Evolutionary conservation across 2,329 filamentous ascomycete species (phyloP).

Genomic region (Ophiostoma sp.): DNA sequence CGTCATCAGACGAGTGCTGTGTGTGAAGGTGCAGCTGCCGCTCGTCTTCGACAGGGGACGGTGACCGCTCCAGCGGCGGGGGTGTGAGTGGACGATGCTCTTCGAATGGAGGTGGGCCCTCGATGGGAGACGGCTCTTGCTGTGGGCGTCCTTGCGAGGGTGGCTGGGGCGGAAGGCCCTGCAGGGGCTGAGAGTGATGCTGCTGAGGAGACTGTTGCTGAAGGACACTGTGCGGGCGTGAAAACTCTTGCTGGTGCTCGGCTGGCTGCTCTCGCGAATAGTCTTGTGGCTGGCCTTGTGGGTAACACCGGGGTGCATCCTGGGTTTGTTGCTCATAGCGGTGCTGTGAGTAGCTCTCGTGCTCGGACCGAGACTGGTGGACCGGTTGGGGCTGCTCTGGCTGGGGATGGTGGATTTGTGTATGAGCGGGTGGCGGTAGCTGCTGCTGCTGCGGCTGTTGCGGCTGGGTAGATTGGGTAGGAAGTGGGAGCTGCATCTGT

Average conservation of each 20-base stretch:
- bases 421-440: background rate
- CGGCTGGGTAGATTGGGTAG: slow-evolving; percentile 29
- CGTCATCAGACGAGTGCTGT: background rate
- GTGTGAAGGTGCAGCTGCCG: background rate
- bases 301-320: background rate
- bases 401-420: background rate
- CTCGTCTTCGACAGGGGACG: background rate
- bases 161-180: slow-evolving; percentile 18
- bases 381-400: background rate
- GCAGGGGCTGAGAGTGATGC: slow-evolving; percentile 26
- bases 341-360: slow-evolving; percentile 10
- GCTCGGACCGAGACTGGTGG: slow-evolving; percentile 3
- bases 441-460: slow-evolving; percentile 27
- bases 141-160: slow-evolving; percentile 16
- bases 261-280: background rate
- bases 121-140: background rate
- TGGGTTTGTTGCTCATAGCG: slow-evolving; percentile 14
- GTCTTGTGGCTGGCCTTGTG: background rate
- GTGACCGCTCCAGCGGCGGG: background rate
- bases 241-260: slow-evolving; percentile 12
- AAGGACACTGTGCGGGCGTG: slow-evolving; percentile 1
- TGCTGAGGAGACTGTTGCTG: slow-evolving; percentile 19
- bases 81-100: background rate
- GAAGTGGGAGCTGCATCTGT: slow-evolving; percentile 23
- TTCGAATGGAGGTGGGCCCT: background rate